Percentiles rank a stretch among this genome's conserved stretches.
Evolutionary conservation across 345 rosid species (phyloP).

Genomic region (Physaria fendleri): DNA sequence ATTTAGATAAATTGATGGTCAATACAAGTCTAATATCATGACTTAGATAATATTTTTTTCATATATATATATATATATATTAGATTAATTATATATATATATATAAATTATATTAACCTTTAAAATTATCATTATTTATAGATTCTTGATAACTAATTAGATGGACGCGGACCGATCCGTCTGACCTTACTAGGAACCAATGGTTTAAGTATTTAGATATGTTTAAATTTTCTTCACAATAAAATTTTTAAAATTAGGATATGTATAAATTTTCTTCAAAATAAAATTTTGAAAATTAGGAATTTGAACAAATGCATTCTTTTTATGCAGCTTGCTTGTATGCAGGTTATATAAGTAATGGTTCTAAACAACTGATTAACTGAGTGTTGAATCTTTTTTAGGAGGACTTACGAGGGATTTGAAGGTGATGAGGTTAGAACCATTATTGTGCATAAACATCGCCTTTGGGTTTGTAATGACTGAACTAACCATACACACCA

Average conservation of each 20-base stretch:
- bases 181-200: not conserved
- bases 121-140: too few species aligned
- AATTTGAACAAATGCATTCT: not conserved
- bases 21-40: too few species aligned
- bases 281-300: not conserved
- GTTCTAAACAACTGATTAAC: not conserved
- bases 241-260: not conserved
- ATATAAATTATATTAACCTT: too few species aligned
- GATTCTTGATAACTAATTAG: too few species aligned
- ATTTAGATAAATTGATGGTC: too few species aligned
- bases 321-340: not conserved
- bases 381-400: not conserved
- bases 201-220: not conserved
- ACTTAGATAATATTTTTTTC: too few species aligned
- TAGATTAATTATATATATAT: too few species aligned
- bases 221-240: not conserved
- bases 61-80: too few species aligned
- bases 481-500: slow-evolving; percentile 76
- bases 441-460: slow-evolving; percentile 57
- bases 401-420: slow-evolving; percentile 38
- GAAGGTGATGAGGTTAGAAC: slow-evolving; percentile 47
- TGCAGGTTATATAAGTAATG: not conserved
- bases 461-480: slow-evolving; percentile 38
- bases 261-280: not conserved
- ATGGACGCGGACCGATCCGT: too few species aligned